A percentile compares a stretch with the other conserved stretches of the same genome.
Evolutionary conservation across 2,329 filamentous ascomycete genomes (phyloP).

Genomic region (Cladophialophora bantiana): DNA sequence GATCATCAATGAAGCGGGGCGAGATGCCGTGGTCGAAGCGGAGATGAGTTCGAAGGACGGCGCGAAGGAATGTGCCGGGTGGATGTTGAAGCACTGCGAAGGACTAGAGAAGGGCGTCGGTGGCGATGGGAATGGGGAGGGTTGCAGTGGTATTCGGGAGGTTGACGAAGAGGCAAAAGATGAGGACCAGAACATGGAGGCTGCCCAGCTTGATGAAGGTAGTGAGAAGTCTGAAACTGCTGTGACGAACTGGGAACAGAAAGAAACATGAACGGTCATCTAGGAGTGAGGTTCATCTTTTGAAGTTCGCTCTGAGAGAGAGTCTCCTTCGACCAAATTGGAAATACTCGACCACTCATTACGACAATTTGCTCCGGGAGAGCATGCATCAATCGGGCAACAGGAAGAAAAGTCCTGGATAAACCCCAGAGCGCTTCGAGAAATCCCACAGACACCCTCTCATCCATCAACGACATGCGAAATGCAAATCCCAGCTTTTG

Average conservation of each 20-base stretch:
- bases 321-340: not conserved
- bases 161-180: slow-evolving; percentile 8
- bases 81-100: slow-evolving; percentile 41
- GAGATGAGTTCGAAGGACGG: slow-evolving; percentile 56
- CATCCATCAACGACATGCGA: slow-evolving; percentile 2
- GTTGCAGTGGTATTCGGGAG: not conserved
- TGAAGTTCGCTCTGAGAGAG: not conserved
- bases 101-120: slow-evolving; percentile 35
- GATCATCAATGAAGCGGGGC: slow-evolving; percentile 81
- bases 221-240: not conserved
- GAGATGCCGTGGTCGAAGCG: slow-evolving; percentile 78
- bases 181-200: slow-evolving; percentile 5
- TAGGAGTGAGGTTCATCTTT: not conserved
- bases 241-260: slow-evolving; percentile 2
- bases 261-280: slow-evolving; percentile 15
- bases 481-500: not conserved
- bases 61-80: slow-evolving; percentile 38
- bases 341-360: not conserved
- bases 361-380: not conserved
- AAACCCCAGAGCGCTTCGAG: not conserved
- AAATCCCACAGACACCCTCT: slow-evolving; percentile 3
- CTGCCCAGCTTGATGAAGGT: slow-evolving; percentile 5
- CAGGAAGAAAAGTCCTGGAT: not conserved
- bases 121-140: slow-evolving; percentile 7
- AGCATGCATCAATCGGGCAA: not conserved